Base-by-base conservation (phyloP, 2,329 filamentous ascomycete genomes). In the Stagonosporopsis chrysanthemi region DNA sequence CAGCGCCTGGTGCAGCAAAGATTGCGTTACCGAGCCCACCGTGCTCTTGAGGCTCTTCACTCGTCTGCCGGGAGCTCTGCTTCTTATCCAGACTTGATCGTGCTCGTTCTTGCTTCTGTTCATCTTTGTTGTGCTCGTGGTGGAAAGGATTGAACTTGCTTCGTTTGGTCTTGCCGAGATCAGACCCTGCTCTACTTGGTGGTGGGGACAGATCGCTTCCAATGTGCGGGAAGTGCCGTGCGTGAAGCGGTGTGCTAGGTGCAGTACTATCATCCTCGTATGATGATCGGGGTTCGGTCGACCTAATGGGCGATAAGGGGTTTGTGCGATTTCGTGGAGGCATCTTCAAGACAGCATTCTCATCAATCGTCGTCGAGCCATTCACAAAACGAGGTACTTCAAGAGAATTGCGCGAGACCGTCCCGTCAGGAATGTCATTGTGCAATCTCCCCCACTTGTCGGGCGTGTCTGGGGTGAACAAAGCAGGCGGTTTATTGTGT, bases 101-200 rank as follows among this genome's bases (percentile, higher is more conserved):
- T 11, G 67, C 65, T 31, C 56, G 60, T 11, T 71, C 68, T 11
- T 52, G 38, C 14, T 64, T 60, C 24, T 63, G 52, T 14, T 66
- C 65, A 12, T 62, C 52, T 29, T 58, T 61, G 36, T 71, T 62
- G 53, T 78, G 77, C 15, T 66, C 72, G 40, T 63, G 74, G 44
- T 78, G 77, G 51, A 81, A 78, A n/a, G 77, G 65, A 35, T 78
- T 74, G 12, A 81, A 55, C 53, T 73, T 77, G 54, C 71, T 73
- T 44, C 75, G 73, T 49, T 73, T 77, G 0, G 72, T 60, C 52
- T 77, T 78, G 36, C 70, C 70, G 12, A 65, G 64, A 24, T 67
- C 61, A 40, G 73, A 77, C 3, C 56, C 64, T 33, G 59, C 65
- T 43, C 69, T 75, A 52, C 76, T 77, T 22, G 54, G 55, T 0